Conservation (phyloP, 352 stramenopile genomes). For the Globisporangium orthogonon region DNA sequence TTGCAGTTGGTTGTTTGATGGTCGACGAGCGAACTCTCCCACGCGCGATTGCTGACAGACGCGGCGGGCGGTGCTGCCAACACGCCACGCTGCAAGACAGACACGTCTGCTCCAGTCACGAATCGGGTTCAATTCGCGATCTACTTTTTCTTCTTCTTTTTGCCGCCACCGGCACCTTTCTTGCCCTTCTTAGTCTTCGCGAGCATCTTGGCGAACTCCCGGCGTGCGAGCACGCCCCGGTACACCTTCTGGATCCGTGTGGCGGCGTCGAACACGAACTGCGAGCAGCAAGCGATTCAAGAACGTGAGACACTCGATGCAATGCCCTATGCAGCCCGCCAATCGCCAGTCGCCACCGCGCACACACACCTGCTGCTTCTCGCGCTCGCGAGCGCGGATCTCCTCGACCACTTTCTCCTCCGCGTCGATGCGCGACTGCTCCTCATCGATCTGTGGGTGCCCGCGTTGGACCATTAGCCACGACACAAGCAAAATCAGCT, state of each 20-base stretch:
- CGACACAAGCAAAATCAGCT: neutral
- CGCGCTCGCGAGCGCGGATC: slow-evolving; percentile 58
- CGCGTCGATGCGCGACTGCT: slow-evolving; percentile 77
- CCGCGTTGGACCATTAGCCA: neutral
- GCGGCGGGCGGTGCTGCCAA: neutral
- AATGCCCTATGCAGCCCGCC: no score
- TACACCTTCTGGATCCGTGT: slow-evolving; percentile 83
- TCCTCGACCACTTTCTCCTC: slow-evolving; percentile 72
- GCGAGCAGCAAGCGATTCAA: neutral
- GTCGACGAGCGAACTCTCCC: neutral
- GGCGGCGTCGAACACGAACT: slow-evolving; percentile 68
- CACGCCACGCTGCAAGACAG: neutral
- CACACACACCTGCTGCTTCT: slow-evolving; percentile 63
- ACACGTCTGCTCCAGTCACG: neutral
- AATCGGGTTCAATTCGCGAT: no score
- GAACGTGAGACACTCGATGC: neutral
- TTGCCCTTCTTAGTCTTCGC: slow-evolving; percentile 83
- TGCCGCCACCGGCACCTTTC: slow-evolving; percentile 47
- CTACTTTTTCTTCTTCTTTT: slow-evolving; percentile 25
- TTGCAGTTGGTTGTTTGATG: neutral
- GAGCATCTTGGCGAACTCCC: slow-evolving; percentile 67
- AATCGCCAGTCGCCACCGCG: no score
- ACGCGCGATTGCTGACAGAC: neutral
- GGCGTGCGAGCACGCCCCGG: slow-evolving; percentile 50
- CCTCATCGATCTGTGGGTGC: slow-evolving; percentile 58